Base-by-base conservation (phyloP, 2,329 filamentous ascomycete species). In the Bipolaris cookei region DNA sequence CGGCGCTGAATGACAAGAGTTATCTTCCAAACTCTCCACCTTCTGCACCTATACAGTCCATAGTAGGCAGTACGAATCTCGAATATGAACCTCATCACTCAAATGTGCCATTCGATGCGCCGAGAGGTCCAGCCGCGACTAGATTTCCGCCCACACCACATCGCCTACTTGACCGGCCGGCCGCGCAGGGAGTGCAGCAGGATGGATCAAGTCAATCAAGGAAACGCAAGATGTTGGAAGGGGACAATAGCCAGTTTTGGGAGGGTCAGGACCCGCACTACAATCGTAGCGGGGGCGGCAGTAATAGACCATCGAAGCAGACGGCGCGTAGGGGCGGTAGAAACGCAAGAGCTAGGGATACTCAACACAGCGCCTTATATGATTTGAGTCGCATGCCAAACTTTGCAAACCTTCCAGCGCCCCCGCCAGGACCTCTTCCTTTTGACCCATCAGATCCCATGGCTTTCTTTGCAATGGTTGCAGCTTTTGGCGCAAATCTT, bases 391-490 rank as follows among this genome's bases (percentile, higher is more conserved):
- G 53, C 11, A 58, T 62, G 56, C 59, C 62, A 18, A 66, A 56
- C 42, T 58, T 68, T 51, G 45, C 62, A 6, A 57, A 56, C 13
- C 64, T 77, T 57, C 79, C 84, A 3, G 68, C 71, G n/a, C 72
- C 69, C 28, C 73, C 78, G 10, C 70, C 79, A 16, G 80, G 79
- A 0, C 81, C 86, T 62, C 78, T 81, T 3, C 76, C 79, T 0
- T 82, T 88, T 50, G 85, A 89, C 64, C 81, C 84, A 1, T 83
- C 80, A 57, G 83, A 86, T 62, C 85, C 88, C 0, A 80, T 90
- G 76, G 83, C 87, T 20, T 81, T 85, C 11, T 78, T 90, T 63
- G 83, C 84, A 25, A 84, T 90, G 78, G 85, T 88, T 62, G 82
- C 84, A 14, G 63, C 65, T 4, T 56, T 73, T 44, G 64, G 66